These are phyloP conservation scores for Emmonsiellopsis sp. DNA, from an alignment of 2,329 filamentous ascomycete genomes.

Conservation along the genomic window DNA sequence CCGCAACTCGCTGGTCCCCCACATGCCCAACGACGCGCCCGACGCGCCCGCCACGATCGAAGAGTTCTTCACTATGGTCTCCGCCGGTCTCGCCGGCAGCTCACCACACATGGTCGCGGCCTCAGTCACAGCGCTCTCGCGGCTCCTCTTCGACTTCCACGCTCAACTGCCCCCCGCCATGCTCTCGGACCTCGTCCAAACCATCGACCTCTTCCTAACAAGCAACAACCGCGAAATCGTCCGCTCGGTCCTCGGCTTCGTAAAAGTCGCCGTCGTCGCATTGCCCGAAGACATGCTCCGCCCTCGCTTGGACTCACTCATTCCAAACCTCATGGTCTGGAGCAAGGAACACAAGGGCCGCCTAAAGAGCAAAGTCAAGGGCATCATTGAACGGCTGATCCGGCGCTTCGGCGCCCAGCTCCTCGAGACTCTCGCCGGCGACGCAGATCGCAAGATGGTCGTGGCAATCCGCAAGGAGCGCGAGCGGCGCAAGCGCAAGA, in stretches of 20 bases:
- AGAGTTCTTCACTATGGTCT: slow-evolving; percentile 98
- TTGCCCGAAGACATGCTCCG: slow-evolving; percentile 71
- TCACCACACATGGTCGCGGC: slow-evolving; percentile 97
- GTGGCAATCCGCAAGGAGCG: slow-evolving; percentile 92
- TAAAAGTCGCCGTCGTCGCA: slow-evolving; percentile 88
- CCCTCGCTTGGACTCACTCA: slow-evolving; percentile 63
- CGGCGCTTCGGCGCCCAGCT: slow-evolving; percentile 77
- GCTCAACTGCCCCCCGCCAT: slow-evolving; percentile 57
- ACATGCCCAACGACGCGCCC: slow-evolving; percentile 75
- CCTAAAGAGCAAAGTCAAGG: slow-evolving; percentile 95
- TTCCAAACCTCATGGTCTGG: slow-evolving; percentile 91
- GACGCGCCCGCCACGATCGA: slow-evolving; percentile 73
- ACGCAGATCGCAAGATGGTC: slow-evolving; percentile 80
- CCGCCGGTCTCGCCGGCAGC: slow-evolving; percentile 81
- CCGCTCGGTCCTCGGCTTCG: slow-evolving; percentile 85
- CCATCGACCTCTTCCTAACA: slow-evolving; percentile 91
- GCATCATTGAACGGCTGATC: slow-evolving; percentile 91
- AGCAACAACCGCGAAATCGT: slow-evolving; percentile 97
- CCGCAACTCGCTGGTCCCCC: slow-evolving; percentile 73
- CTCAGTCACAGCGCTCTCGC: slow-evolving; percentile 86
- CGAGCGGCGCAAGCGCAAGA: slow-evolving; percentile 83
- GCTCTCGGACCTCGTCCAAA: slow-evolving; percentile 76
- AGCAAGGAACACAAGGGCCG: slow-evolving; percentile 97
- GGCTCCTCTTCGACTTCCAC: slow-evolving; percentile 90
- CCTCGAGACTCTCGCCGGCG: slow-evolving; percentile 72